Percentiles rank a stretch among this genome's conserved stretches.
Conservation (phyloP, 768 basidiomycete genomes). For the Tulasnella sp. region DNA sequence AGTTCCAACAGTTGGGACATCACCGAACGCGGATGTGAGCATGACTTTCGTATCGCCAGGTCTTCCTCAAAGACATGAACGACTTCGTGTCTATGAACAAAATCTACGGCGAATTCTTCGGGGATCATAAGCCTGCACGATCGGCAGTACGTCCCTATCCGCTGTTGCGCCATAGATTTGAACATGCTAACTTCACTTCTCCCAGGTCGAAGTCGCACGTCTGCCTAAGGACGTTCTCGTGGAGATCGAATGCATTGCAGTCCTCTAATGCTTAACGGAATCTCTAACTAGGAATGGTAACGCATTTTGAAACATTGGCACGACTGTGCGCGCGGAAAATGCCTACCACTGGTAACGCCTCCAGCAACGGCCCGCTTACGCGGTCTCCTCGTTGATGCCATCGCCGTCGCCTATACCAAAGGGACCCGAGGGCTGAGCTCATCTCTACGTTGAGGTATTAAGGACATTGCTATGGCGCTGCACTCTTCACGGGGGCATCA, state of each 20-base stretch:
- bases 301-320: not conserved
- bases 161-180: not conserved
- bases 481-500: no score
- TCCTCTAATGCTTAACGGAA: not conserved
- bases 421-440: no score
- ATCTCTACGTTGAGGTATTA: no score
- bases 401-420: no score
- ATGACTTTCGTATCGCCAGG: conserved; percentile 49
- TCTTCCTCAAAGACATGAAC: conserved; percentile 91
- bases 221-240: conserved; percentile 90
- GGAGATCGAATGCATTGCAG: conserved; percentile 87
- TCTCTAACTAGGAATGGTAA: not conserved
- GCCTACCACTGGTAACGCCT: no score
- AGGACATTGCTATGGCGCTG: no score
- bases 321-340: no score
- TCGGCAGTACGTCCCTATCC: conserved; percentile 63
- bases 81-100: conserved; percentile 84
- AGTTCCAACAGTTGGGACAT: conserved; percentile 41
- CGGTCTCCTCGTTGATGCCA: no score
- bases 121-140: conserved; percentile 88
- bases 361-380: no score
- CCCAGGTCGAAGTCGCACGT: conserved; percentile 46
- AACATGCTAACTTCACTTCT: not conserved
- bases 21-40: not conserved
- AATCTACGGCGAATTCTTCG: conserved; percentile 84